These are phyloP conservation scores for Phycomyces blakesleeanus DNA, from an alignment of 192 early-diverging fungal genomes.

Conservation along the genomic window DNA sequence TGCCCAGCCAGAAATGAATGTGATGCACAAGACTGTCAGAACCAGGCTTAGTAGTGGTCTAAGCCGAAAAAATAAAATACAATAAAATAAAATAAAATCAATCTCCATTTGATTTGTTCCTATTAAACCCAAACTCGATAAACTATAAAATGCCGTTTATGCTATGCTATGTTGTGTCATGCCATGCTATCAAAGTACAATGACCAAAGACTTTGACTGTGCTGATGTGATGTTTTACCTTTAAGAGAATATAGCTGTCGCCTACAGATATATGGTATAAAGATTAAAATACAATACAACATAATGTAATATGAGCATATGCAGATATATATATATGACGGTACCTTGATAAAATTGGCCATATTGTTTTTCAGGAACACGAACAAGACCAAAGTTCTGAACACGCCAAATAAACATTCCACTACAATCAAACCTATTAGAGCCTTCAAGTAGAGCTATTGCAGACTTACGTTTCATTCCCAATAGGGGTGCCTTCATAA, in stretches of 20 bases:
- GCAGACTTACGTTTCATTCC: slow-evolving; percentile 19
- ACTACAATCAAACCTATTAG: background rate
- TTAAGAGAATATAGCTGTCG: slow-evolving; percentile 74
- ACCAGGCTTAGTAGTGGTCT: slow-evolving; percentile 61
- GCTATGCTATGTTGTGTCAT: background rate
- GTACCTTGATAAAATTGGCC: slow-evolving; percentile 68
- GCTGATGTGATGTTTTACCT: slow-evolving; percentile 40
- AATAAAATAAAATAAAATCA: too few species aligned
- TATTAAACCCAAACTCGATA: background rate
- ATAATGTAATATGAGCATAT: background rate
- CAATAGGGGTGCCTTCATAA: slow-evolving; percentile 25
- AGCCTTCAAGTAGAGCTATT: background rate
- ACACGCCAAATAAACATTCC: slow-evolving; percentile 77
- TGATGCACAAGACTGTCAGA: slow-evolving; percentile 63
- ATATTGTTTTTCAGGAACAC: slow-evolving; percentile 55
- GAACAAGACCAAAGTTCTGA: slow-evolving; percentile 69
- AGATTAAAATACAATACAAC: too few species aligned
- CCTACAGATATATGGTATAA: slow-evolving; percentile 41
- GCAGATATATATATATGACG: slow-evolving; percentile 2
- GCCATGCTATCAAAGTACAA: too few species aligned
- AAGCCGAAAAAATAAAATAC: background rate
- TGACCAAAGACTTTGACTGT: background rate
- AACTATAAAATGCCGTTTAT: background rate
- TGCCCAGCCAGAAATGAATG: slow-evolving; percentile 84
- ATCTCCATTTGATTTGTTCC: background rate